These are phyloP conservation scores for Beauveria sp. DNA, from an alignment of 2,329 filamentous ascomycete genomes.

Conservation along the genomic window DNA sequence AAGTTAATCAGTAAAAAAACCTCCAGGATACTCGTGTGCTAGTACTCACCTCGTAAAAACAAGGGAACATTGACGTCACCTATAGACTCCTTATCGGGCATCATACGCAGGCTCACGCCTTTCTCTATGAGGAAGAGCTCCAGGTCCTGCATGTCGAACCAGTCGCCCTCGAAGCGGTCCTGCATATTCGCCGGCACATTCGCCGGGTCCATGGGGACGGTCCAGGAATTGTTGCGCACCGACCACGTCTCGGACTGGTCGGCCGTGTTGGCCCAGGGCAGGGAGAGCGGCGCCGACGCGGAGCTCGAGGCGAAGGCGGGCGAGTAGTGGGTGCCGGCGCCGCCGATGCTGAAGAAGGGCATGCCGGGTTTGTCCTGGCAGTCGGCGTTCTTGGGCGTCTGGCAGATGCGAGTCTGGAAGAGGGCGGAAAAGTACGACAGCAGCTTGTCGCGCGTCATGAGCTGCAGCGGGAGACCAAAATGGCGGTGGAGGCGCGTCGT, in stretches of 20 bases:
- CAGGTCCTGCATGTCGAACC: constrained; percentile 16
- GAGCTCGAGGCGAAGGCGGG: not conserved
- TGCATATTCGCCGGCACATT: constrained; percentile 11
- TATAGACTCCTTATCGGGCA: not conserved
- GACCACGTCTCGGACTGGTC: constrained; percentile 4
- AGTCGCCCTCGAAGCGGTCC: constrained; percentile 12
- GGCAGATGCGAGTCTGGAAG: constrained; percentile 11
- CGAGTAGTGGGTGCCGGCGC: constrained; percentile 44
- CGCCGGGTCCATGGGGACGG: constrained; percentile 9
- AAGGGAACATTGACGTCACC: constrained; percentile 3
- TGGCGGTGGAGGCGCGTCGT: constrained; percentile 6
- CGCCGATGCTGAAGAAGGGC: constrained; percentile 57
- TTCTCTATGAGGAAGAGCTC: constrained; percentile 13
- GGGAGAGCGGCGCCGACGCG: not conserved
- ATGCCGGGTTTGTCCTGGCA: constrained; percentile 1
- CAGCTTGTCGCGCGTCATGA: constrained; percentile 11
- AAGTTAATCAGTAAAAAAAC: not conserved
- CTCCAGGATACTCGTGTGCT: not conserved
- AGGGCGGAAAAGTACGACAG: constrained; percentile 12
- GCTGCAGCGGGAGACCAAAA: constrained; percentile 12
- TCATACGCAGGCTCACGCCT: constrained; percentile 3
- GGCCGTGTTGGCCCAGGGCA: constrained; percentile 8
- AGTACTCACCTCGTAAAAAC: constrained; percentile 1
- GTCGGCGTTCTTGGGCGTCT: not conserved
- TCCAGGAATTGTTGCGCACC: constrained; percentile 3